These are phyloP conservation scores for Blastocystis sp. DNA, from an alignment of 352 stramenopile species.

Conservation along the genomic window DNA sequence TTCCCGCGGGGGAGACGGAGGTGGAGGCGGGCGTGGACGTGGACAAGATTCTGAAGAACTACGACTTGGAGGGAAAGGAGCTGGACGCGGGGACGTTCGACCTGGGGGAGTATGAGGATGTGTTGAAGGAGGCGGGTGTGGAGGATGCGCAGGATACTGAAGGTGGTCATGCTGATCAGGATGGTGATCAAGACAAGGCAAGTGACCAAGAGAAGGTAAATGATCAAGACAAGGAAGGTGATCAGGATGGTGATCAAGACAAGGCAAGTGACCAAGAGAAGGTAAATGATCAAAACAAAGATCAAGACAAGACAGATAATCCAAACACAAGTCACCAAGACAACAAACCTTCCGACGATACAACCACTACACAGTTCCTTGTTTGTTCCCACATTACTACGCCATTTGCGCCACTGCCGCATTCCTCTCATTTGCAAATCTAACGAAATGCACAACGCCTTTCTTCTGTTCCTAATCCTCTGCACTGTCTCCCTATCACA, in stretches of 20 bases:
- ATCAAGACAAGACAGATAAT: too few relatives aligned
- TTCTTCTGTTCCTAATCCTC: neutral
- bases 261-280: neutral
- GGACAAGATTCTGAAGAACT: slow-evolving; percentile 14
- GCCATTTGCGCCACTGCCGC: too few relatives aligned
- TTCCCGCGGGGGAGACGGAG: neutral
- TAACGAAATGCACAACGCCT: neutral
- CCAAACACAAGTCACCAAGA: too few relatives aligned
- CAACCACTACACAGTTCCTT: too few relatives aligned
- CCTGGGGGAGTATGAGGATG: slow-evolving; percentile 25
- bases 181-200: neutral
- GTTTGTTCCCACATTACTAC: neutral
- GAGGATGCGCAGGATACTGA: neutral
- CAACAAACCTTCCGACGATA: too few relatives aligned
- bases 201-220: neutral
- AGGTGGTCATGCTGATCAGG: neutral
- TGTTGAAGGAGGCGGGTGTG: neutral
- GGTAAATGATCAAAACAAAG: too few relatives aligned
- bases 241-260: neutral
- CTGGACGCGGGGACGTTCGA: neutral
- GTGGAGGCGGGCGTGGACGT: neutral
- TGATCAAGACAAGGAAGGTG: neutral
- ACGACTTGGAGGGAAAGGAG: neutral
- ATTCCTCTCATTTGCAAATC: too few relatives aligned
- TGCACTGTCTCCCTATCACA: neutral